A percentile compares a stretch with the other conserved stretches of the same genome.
Evolutionary conservation across 164 flowering plant genomes (phyloP).

Genomic region (Piper longum): DNA sequence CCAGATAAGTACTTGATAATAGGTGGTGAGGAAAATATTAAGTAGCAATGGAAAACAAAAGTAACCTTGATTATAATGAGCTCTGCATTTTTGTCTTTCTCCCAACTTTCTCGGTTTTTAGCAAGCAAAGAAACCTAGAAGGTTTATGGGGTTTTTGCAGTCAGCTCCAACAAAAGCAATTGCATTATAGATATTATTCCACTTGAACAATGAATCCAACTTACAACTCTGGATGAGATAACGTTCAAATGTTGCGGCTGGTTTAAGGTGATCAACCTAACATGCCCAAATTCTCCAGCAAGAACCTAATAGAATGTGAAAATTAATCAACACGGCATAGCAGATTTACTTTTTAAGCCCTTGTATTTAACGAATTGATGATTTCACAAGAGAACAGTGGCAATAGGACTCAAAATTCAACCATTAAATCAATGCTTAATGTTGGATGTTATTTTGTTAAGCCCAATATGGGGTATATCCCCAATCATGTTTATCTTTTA

Average conservation of each 20-base stretch:
- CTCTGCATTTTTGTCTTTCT: constrained; percentile 60
- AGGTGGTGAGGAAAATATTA: background rate
- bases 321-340: background rate
- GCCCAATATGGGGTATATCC: no score
- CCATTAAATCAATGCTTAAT: background rate
- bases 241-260: constrained; percentile 78
- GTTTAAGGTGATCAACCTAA: constrained; percentile 68
- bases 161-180: background rate
- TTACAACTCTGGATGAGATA: constrained; percentile 67
- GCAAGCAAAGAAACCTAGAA: constrained; percentile 65
- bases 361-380: background rate
- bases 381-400: background rate
- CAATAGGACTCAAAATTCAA: no score
- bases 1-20: background rate
- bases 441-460: no score
- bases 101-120: constrained; percentile 69
- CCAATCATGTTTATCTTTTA: no score
- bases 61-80: constrained; percentile 71
- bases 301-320: constrained; percentile 37
- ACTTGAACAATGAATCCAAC: background rate
- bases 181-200: background rate
- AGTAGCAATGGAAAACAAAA: background rate
- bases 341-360: no score
- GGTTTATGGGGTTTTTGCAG: no score
- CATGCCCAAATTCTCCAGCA: constrained; percentile 48